These are phyloP conservation scores for Paramyrothecium sp. DNA, from an alignment of 2,329 filamentous ascomycete species.

Conservation along the genomic window DNA sequence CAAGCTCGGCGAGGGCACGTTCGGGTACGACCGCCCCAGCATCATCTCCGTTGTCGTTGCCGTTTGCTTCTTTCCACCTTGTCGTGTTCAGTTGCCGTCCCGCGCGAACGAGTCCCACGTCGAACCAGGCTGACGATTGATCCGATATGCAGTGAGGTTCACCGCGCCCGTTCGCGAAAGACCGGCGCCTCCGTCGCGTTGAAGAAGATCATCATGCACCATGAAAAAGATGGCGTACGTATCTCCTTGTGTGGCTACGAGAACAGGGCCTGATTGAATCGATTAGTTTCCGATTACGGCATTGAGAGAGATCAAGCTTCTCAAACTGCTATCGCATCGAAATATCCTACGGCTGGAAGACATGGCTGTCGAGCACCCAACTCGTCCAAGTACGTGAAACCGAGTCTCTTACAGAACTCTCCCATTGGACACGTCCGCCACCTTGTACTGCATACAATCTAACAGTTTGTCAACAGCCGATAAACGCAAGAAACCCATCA, in stretches of 20 bases:
- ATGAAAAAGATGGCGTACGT: conserved; percentile 91
- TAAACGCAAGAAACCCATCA: conserved; percentile 77
- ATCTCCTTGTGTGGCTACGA: background rate
- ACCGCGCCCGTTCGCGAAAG: conserved; percentile 78
- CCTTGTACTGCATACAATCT: background rate
- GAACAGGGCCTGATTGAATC: conserved; percentile 12
- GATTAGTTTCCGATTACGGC: conserved; percentile 91
- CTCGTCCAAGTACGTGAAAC: conserved; percentile 59
- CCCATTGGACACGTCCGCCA: conserved; percentile 8
- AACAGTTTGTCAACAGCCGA: conserved; percentile 50
- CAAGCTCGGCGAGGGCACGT: conserved; percentile 93
- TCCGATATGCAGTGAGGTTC: conserved; percentile 66
- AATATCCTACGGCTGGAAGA: conserved; percentile 88
- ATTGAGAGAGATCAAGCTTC: conserved; percentile 92
- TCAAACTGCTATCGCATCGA: conserved; percentile 89
- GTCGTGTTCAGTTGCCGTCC: background rate
- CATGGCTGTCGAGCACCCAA: conserved; percentile 86
- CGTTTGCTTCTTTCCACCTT: background rate
- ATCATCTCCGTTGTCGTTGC: conserved; percentile 8
- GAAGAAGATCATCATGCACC: conserved; percentile 99
- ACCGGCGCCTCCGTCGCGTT: conserved; percentile 77
- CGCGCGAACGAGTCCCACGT: background rate
- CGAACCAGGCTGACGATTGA: background rate
- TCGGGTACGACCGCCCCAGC: conserved; percentile 60
- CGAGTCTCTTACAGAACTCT: too few relatives aligned